Evolutionary conservation across 192 early-diverging fungal species (phyloP).

Genomic region (Ambispora gerdemannii): DNA sequence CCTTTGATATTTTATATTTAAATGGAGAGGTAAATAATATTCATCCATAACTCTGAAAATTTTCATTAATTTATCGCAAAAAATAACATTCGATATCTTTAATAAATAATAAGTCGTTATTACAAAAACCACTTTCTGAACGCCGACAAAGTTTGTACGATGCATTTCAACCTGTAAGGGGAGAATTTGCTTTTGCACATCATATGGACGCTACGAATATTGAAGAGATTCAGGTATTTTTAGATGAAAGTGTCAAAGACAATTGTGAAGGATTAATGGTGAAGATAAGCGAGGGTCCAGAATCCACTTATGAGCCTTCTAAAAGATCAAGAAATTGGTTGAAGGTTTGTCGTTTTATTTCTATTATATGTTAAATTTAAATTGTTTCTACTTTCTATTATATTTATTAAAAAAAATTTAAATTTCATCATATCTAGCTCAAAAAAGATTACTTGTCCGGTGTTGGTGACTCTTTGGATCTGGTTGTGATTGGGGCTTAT

Average conservation of each 20-base stretch:
- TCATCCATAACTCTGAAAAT: neutral
- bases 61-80: neutral
- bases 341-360: conserved; percentile 61
- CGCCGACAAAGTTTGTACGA: conserved; percentile 72
- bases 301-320: conserved; percentile 92
- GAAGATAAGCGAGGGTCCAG: conserved; percentile 84
- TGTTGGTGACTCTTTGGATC: conserved; percentile 92
- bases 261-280: conserved; percentile 99
- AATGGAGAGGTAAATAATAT: conserved; percentile 73
- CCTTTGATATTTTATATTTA: conserved; percentile 92
- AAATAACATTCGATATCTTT: neutral
- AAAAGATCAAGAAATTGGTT: conserved; percentile 98
- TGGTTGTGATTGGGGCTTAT: conserved; percentile 96
- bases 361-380: too few relatives aligned
- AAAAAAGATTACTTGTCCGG: conserved; percentile 98
- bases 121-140: conserved; percentile 67
- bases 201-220: conserved; percentile 76
- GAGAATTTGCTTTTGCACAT: conserved; percentile 88
- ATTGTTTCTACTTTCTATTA: too few relatives aligned
- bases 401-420: too few relatives aligned
- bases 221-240: conserved; percentile 93
- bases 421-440: too few relatives aligned
- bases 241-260: conserved; percentile 73
- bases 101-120: conserved; percentile 56
- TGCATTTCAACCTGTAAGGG: conserved; percentile 73